phyloP scores from a whole-genome alignment of 495 filamentous ascomycete species.

The Neurospora pannonica region DNA sequence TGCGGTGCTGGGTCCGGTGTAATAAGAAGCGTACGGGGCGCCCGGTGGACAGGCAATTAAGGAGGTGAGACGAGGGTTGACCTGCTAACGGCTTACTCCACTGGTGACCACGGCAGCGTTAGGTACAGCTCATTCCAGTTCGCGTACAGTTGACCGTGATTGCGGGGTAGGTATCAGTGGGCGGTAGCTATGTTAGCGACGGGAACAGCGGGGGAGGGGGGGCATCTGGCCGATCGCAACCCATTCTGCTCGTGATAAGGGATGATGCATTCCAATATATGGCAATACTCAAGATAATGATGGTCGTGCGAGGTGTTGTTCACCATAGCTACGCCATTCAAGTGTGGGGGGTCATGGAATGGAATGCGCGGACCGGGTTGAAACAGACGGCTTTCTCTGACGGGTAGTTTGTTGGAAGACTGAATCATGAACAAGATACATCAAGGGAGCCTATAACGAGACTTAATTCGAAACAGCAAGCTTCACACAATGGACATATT shows the following conservation, averaged over 20 bases:
- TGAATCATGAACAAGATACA: neutral
- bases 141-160: neutral
- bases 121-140: neutral
- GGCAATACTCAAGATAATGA: neutral
- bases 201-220: neutral
- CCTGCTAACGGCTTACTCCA: neutral
- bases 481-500: neutral
- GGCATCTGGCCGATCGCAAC: neutral
- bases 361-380: neutral
- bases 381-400: neutral
- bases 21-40: neutral
- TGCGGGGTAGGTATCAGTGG: neutral
- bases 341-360: neutral
- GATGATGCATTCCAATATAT: neutral
- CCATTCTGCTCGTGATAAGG: neutral
- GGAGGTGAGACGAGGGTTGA: neutral
- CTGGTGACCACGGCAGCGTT: neutral
- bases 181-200: neutral
- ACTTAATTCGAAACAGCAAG: neutral
- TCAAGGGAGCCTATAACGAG: neutral
- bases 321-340: neutral
- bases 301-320: neutral
- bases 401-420: neutral
- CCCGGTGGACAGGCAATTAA: neutral
- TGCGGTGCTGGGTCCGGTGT: neutral